A percentile compares a stretch with the other conserved stretches of the same genome.
Conservation (phyloP, 31 red algal genomes). For the Bonnemaisonia californica region DNA sequence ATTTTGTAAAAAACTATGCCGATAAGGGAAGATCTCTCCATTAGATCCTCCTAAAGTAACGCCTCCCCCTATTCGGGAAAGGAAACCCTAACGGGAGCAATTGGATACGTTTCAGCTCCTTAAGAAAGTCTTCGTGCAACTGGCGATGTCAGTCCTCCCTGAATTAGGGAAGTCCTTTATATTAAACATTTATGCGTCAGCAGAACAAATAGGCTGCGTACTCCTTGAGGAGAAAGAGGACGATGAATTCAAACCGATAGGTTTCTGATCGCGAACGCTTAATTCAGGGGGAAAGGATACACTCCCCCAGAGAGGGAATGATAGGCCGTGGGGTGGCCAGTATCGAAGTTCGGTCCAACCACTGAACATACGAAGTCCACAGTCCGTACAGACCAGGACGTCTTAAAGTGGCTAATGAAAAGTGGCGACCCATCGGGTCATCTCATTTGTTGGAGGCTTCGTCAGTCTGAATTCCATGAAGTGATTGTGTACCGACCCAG, state of each 20-base stretch:
- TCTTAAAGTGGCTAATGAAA: too few species aligned
- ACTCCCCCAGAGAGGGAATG: constrained; percentile 26
- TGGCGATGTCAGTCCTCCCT: neutral
- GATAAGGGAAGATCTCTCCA: constrained; percentile 5
- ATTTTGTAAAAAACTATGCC: constrained; percentile 10
- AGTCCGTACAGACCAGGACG: constrained; percentile 30
- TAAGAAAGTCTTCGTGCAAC: neutral
- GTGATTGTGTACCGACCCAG: neutral
- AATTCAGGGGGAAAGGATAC: constrained; percentile 4
- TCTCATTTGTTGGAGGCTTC: too few species aligned
- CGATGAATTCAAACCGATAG: constrained; percentile 11
- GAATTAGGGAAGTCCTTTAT: neutral
- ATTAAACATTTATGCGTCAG: too few species aligned
- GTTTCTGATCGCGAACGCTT: constrained; percentile 25
- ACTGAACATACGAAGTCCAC: constrained; percentile 18
- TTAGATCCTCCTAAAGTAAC: neutral
- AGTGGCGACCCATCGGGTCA: neutral
- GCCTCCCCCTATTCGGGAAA: neutral
- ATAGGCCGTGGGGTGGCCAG: constrained; percentile 22
- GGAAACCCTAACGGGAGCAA: too few species aligned
- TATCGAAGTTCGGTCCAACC: constrained; percentile 20
- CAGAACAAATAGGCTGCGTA: neutral
- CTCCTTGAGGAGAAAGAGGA: neutral
- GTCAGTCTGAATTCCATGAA: constrained; percentile 9
- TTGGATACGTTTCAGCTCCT: neutral